Percentiles rank a stretch among this genome's conserved stretches.
phyloP scores from a whole-genome alignment of 805 yeast genomes.

The Suhomyces tanzawaensis region DNA sequence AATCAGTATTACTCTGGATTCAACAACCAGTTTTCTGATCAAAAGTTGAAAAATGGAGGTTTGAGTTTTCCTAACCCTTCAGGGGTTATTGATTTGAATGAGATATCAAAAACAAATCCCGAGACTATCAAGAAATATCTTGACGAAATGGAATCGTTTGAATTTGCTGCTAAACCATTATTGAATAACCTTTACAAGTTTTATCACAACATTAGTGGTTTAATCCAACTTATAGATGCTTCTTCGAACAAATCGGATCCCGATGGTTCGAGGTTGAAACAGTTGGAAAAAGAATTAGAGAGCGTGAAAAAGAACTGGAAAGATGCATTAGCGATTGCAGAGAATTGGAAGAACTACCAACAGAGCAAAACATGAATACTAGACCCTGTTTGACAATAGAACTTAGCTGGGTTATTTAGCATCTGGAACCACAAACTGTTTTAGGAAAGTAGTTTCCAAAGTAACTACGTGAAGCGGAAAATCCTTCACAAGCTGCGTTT shows the following conservation, averaged over 20 bases:
- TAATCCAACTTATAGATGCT: constrained; percentile 7
- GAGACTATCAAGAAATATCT: constrained; percentile 16
- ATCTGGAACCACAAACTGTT: constrained; percentile 1
- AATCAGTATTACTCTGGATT: constrained; percentile 27
- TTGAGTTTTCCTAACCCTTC: constrained; percentile 30
- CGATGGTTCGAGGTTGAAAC: constrained; percentile 14
- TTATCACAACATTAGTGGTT: constrained; percentile 26
- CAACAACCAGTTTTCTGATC: constrained; percentile 25
- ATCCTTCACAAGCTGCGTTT: constrained; percentile 23
- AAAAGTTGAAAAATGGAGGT: constrained; percentile 10
- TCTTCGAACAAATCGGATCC: constrained; percentile 6
- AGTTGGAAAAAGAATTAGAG: constrained; percentile 32
- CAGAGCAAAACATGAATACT: constrained; percentile 2
- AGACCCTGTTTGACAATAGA: no score
- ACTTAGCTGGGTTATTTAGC: not conserved
- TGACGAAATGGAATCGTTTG: constrained; percentile 38
- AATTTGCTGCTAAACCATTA: constrained; percentile 32
- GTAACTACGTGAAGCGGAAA: constrained; percentile 30
- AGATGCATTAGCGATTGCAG: constrained; percentile 37
- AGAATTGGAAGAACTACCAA: constrained; percentile 33
- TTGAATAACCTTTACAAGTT: constrained; percentile 33
- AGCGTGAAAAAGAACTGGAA: constrained; percentile 35
- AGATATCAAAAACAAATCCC: constrained; percentile 12
- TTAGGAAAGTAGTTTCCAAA: constrained; percentile 31
- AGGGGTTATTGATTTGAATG: constrained; percentile 25